Evolutionary conservation across 345 rosid species (phyloP), one percentile per base, ranked within the genome.

Genomic region (Physaria fendleri): DNA sequence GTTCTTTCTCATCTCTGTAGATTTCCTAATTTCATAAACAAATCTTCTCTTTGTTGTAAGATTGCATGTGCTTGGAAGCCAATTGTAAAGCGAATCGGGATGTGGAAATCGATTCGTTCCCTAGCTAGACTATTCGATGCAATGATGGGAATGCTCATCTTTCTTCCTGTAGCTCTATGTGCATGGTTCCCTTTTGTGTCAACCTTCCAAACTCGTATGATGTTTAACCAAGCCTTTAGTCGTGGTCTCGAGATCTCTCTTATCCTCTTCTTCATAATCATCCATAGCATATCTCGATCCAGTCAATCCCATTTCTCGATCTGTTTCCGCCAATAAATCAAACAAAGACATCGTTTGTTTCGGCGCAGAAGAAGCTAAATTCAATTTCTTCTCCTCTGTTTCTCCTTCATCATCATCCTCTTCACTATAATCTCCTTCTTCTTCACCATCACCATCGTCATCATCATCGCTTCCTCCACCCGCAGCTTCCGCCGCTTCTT

Each of bases 111-210:
- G 0, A 13, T 87, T 16, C 91, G 99, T 1, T 87, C 99, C n/a
- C 65, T 93, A 2, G 95, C 88, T 2, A 83, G 95, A 8, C 81
- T 89, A 3, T 89, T 80, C 4, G 99, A 89, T 43, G 97, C 99
- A 1, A 85, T 87, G 32, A 89, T 93, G 97, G 99, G 99, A 45
- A 93, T 89, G 94, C 32, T 93, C 1, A 83, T 93, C 71, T 93
- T 93, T 66, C 65, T 93, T 10, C 95, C 97, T 0, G 64, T 93
- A 0, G 94, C 99, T 0, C 72, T 93, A 7, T 82, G 81, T 30
- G 87, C 99, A 1, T 93, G 97, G 97, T 93, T 93, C 78, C 99
- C 99, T 0, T 93, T 93, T 6, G 79, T 93, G 21, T 89, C 99
- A 4, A 93, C 99, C 14, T 93, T 93, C 81, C 99, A 93, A 62